These are phyloP conservation scores for Apophysomyces variabilis DNA, from an alignment of 371 early-diverging fungal species.

Conservation along the genomic window DNA sequence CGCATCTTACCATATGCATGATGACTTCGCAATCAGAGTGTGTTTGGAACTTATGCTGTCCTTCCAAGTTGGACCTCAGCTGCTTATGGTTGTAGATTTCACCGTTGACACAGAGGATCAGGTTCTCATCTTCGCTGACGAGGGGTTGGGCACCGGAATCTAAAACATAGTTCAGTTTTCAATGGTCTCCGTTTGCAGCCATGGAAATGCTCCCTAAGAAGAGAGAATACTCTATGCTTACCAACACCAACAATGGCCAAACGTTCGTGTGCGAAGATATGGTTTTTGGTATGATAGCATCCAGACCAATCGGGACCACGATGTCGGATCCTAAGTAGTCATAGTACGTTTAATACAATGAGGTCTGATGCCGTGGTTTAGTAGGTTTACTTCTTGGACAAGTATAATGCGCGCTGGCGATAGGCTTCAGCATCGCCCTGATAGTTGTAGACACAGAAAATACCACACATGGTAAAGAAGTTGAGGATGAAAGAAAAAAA, in stretches of 20 bases:
- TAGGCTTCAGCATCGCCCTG: conserved; percentile 75
- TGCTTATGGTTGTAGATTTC: conserved; percentile 98
- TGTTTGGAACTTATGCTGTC: conserved; percentile 80
- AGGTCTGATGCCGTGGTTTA: no score
- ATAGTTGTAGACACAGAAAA: conserved; percentile 93
- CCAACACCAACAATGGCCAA: conserved; percentile 97
- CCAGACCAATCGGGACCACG: conserved; percentile 99
- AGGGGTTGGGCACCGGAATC: conserved; percentile 96
- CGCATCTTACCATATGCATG: conserved; percentile 78
- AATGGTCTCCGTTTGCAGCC: background rate
- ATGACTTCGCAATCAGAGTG: conserved; percentile 97
- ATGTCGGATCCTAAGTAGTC: conserved; percentile 72
- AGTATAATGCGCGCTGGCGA: conserved; percentile 81
- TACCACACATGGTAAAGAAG: conserved; percentile 84
- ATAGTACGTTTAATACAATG: background rate
- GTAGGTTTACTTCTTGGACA: conserved; percentile 82
- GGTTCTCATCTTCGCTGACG: conserved; percentile 81
- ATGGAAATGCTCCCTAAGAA: background rate
- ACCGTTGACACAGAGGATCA: conserved; percentile 92
- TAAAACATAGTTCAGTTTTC: conserved; percentile 19
- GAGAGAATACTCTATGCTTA: conserved; percentile 24
- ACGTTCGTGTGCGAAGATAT: conserved; percentile 95
- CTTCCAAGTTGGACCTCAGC: conserved; percentile 77
- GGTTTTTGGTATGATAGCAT: conserved; percentile 74
- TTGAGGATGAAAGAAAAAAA: background rate